Evolutionary conservation across 2,329 filamentous ascomycete species (phyloP), one percentile per base, ranked within the genome.

Genomic region (Aspergillus niger): DNA sequence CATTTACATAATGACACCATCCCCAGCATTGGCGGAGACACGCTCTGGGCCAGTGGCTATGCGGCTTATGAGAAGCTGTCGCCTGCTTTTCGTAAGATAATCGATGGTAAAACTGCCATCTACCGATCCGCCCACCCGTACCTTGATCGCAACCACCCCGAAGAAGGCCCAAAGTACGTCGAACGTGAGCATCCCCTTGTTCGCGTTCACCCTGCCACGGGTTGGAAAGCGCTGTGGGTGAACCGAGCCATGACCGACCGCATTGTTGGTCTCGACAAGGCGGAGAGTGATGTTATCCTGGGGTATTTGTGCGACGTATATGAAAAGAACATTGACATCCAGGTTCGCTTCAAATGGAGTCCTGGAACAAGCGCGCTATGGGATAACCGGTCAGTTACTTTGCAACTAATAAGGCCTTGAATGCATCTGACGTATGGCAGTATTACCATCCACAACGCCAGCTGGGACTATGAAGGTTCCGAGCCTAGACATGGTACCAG

Each of bases 161-260:
- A 81, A 11, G 80, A 82, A 0, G 89, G 89, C 0, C 89, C 88
- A 0, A 85, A 87, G 74, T 82, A 81, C 66, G 76, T 91, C n/a
- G 88, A 91, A 74, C 82, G 89, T 6, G 78, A 82, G 8, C 89
- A 91, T 70, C 88, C 89, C 0, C 72, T 91, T 8, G 89, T 91
- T 2, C 82, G 89, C 3, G 85, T 89, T 0, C 89, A 91, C 69
- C 89, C 89, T 0, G 88, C 86, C 0, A 91, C 89, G 0, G 89
- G 89, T 0, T 91, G 89, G 89, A 91, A 91, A 73, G 81, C 87
- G 0, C 80, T 91, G 0, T 91, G 83, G 80, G 89, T 91, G 0
- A 91, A 91, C 71, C 82, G 88, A 3, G 80, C 85, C 2, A 88
- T 91, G 83, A 91, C 89, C 0, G 81, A 83, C 5, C 80, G 83